Evolutionary conservation across 228 moss, liverwort and hornwort genomes (phyloP), one percentile per base, ranked within the genome.

Genomic region (Sphagnum fallax): DNA sequence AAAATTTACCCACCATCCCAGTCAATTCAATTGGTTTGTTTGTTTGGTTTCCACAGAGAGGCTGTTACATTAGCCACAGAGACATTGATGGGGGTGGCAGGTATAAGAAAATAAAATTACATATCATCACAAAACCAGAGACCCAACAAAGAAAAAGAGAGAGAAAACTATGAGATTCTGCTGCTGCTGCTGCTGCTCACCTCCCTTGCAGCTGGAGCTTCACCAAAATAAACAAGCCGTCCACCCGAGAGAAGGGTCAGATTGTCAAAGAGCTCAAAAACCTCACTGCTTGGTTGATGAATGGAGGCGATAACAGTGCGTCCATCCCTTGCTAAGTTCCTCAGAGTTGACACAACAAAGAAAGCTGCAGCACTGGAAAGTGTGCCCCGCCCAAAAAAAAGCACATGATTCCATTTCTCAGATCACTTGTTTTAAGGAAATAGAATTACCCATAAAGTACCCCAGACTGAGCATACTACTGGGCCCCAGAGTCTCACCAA

Each of bases 251-350:
- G 88, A 48, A 88, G 84, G 12, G 82, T 74, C 50, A 88, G 63
- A 63, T 72, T 67, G 72, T 88, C 88, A 67, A 88, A 88, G 13
- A 84, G 84, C 78, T 88, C 84, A 59, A 88, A 88, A 59, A 88
- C 88, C 50, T 88, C 88, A 69, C 88, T 88, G 69, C 88, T 88
- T 10, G 88, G 88, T 60, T 88, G 88, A 70, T 88, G 88, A 70
- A 88, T 84, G n/a, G 88, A 88, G 10, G 88, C 88, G 53, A 88
- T 73, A 2, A 88, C 82, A 16, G 82, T 82, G 51, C 84, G 84
- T 11, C 88, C 88, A 65, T 88, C 84, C 63, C 88, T 72, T 53
- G 88, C 82, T 63, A 88, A 70, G 67, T 84, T 88, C 64, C 82
- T 80, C 80, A 88, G 65, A n/a, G 84, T 84, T 0, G 84, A 80